phyloP scores from a whole-genome alignment of 1,284 basidiomycete species.

The Heterobasidion annosum region DNA sequence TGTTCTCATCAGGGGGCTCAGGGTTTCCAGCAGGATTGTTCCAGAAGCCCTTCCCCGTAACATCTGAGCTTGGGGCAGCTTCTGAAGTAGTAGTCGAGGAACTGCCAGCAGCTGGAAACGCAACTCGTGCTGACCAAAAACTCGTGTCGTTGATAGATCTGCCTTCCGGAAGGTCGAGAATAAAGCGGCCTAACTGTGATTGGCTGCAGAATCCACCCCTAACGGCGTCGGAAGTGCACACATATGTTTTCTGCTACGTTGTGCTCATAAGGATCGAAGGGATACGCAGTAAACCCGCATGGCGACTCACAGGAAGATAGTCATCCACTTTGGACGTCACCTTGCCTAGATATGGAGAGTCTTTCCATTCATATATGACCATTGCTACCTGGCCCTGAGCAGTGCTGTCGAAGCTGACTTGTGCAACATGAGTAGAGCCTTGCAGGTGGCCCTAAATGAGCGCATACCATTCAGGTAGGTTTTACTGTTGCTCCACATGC shows the following conservation, averaged over 20 bases:
- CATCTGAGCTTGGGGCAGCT: constrained; percentile 8
- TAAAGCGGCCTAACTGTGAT: constrained; percentile 75
- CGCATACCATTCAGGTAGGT: constrained; percentile 81
- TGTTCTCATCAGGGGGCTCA: constrained; percentile 28
- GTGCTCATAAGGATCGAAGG: constrained; percentile 9
- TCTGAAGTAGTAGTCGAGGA: constrained; percentile 6
- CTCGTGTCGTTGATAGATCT: constrained; percentile 60
- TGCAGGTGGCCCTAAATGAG: neutral
- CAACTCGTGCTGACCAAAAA: constrained; percentile 70
- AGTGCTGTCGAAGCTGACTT: constrained; percentile 75
- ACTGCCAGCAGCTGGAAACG: constrained; percentile 28
- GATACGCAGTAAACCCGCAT: neutral
- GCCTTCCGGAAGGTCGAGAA: constrained; percentile 60
- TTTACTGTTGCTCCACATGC: constrained; percentile 81
- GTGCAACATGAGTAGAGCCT: constrained; percentile 9
- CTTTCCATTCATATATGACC: constrained; percentile 93
- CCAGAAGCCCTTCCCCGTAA: constrained; percentile 35
- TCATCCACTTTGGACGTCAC: constrained; percentile 49
- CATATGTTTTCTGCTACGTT: constrained; percentile 75
- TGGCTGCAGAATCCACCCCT: constrained; percentile 61
- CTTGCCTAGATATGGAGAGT: constrained; percentile 79
- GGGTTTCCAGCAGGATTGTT: constrained; percentile 53
- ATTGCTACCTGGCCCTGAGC: constrained; percentile 89
- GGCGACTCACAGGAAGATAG: constrained; percentile 53
- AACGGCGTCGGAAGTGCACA: constrained; percentile 78